These are phyloP conservation scores for Exophiala oligosperma DNA, from an alignment of 2,329 filamentous ascomycete genomes.

Conservation along the genomic window DNA sequence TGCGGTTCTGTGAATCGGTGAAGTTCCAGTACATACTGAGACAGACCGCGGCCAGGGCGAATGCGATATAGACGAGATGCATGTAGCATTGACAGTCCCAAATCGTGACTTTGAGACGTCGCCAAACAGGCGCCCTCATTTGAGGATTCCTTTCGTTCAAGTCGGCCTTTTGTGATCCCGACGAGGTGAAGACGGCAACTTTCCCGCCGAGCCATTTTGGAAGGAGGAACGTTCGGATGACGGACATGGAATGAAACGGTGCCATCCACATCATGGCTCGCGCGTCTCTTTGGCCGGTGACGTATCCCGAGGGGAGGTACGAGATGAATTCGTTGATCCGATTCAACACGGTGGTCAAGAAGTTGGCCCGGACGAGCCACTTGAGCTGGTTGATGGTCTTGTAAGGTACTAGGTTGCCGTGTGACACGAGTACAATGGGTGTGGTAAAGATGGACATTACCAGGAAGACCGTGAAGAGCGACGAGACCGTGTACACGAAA, in stretches of 20 bases:
- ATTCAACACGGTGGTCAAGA: conserved; percentile 46
- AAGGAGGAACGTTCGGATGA: conserved; percentile 54
- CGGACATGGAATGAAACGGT: conserved; percentile 49
- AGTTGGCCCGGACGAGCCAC: conserved; percentile 54
- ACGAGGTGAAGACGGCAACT: conserved; percentile 54
- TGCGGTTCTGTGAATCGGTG: conserved; percentile 32
- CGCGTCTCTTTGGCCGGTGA: conserved; percentile 53
- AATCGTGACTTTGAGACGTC: conserved; percentile 52
- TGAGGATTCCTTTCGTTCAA: conserved; percentile 54
- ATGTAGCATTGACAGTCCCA: conserved; percentile 53
- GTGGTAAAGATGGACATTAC: conserved; percentile 51
- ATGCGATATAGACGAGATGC: conserved; percentile 51
- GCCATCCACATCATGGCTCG: conserved; percentile 59
- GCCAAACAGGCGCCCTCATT: conserved; percentile 38
- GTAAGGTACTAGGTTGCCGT: conserved; percentile 56
- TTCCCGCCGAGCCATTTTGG: conserved; percentile 58
- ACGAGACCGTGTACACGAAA: conserved; percentile 53
- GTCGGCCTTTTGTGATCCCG: conserved; percentile 53
- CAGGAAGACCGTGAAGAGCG: conserved; percentile 44
- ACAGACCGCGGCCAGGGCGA: conserved; percentile 44
- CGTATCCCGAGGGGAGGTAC: conserved; percentile 56
- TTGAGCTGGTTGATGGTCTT: conserved; percentile 48
- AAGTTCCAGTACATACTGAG: conserved; percentile 27
- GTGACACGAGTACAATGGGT: conserved; percentile 54
- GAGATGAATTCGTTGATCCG: conserved; percentile 52